Conservation (phyloP, 2,329 filamentous ascomycete genomes). For the Proliferodiscus dingleyae region DNA sequence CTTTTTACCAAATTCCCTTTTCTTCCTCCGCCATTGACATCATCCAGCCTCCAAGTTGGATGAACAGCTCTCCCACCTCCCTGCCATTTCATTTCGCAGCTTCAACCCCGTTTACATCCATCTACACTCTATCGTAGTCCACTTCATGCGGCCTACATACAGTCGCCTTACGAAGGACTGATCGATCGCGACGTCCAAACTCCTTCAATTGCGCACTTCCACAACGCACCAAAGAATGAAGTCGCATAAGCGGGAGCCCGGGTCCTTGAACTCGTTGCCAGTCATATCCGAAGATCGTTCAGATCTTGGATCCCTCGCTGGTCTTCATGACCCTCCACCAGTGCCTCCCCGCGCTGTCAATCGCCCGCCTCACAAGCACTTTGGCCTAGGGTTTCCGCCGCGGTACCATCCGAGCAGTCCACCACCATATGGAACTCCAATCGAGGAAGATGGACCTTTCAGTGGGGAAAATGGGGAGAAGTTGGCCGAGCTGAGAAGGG, state of each 20-base stretch:
- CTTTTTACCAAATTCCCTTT: too few species aligned
- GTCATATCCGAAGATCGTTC: conserved; percentile 19
- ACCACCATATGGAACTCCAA: conserved; percentile 21
- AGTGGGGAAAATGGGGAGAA: conserved; percentile 19
- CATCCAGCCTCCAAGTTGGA: too few species aligned
- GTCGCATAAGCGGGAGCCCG: not conserved
- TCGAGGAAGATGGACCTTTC: conserved; percentile 5
- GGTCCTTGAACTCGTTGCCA: conserved; percentile 11
- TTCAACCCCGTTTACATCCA: too few species aligned
- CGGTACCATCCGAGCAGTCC: conserved; percentile 17
- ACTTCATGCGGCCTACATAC: too few species aligned
- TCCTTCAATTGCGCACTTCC: too few species aligned
- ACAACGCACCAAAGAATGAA: too few species aligned
- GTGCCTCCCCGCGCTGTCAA: conserved; percentile 20
- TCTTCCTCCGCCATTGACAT: too few species aligned
- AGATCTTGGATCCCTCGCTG: conserved; percentile 11
- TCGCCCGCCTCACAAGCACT: conserved; percentile 15
- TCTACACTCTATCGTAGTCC: too few species aligned
- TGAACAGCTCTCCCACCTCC: too few species aligned
- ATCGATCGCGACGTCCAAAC: too few species aligned
- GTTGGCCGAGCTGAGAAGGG: conserved; percentile 16
- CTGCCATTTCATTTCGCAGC: too few species aligned
- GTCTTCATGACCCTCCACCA: conserved; percentile 13
- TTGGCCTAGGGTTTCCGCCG: conserved; percentile 14
- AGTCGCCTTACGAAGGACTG: too few species aligned